Percentiles rank a stretch among this genome's conserved stretches.
phyloP scores from a whole-genome alignment of 768 basidiomycete genomes.

The Mycena galericulata region DNA sequence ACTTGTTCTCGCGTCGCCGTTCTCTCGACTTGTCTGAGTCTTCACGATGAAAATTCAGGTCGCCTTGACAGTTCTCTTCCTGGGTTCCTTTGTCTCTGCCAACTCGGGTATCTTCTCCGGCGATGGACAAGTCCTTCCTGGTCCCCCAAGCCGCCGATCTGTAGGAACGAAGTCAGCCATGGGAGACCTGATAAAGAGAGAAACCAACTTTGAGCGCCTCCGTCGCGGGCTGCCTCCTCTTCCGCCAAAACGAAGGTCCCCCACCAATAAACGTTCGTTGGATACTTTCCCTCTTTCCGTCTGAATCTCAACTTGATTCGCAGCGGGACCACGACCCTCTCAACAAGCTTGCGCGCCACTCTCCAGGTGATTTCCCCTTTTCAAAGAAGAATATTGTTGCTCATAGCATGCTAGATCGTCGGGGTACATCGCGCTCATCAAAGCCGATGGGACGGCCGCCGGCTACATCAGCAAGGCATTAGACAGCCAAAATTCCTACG shows the following conservation, averaged over 20 bases:
- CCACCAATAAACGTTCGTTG: background rate
- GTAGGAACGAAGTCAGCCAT: background rate
- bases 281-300: background rate
- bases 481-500: constrained; percentile 16
- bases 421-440: constrained; percentile 5
- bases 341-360: constrained; percentile 6
- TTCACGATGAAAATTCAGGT: constrained; percentile 12
- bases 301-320: background rate
- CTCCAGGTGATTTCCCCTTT: background rate
- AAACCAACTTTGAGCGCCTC: constrained; percentile 16
- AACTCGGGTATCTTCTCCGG: constrained; percentile 3
- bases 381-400: background rate
- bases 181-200: background rate
- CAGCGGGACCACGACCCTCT: background rate
- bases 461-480: constrained; percentile 18
- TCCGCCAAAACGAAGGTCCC: constrained; percentile 6
- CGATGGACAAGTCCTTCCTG: background rate
- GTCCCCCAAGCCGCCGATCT: background rate
- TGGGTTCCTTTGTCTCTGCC: constrained; percentile 13
- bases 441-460: background rate
- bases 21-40: background rate
- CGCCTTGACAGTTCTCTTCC: background rate
- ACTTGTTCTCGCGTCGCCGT: too few relatives aligned
- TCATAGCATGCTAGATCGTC: background rate
- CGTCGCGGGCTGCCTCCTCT: constrained; percentile 21